Evolutionary conservation across 805 yeast genomes (phyloP).

Genomic region (Pichia californica): DNA sequence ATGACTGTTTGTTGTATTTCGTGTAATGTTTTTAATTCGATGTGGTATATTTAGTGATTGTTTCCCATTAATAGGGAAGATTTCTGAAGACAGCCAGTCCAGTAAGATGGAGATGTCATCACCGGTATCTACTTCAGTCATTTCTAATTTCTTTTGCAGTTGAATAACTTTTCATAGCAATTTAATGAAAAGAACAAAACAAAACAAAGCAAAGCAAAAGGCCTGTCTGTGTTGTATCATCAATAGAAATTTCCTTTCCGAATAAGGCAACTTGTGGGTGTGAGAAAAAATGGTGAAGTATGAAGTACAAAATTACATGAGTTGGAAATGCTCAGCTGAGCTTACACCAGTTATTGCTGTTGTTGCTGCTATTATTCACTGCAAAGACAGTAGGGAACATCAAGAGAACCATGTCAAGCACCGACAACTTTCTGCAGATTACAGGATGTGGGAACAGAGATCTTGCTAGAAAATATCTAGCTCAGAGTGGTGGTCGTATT

Average conservation of each 20-base stretch:
- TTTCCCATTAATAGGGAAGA: not conserved
- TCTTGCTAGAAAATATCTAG: conserved; percentile 34
- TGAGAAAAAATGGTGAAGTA: not conserved
- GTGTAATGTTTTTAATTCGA: conserved; percentile 18
- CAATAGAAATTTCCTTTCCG: no score
- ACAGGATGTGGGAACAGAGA: conserved; percentile 32
- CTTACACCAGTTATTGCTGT: no score
- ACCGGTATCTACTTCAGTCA: conserved; percentile 20
- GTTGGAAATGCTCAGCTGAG: no score
- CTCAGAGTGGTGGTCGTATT: conserved; percentile 12
- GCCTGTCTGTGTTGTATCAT: no score
- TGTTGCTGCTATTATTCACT: no score
- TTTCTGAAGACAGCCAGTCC: conserved; percentile 20
- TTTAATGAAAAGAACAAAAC: no score
- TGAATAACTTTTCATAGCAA: no score
- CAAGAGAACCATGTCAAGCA: not conserved
- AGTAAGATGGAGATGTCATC: conserved; percentile 18
- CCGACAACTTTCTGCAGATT: conserved; percentile 31
- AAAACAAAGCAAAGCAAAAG: no score
- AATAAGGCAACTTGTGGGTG: conserved; percentile 1
- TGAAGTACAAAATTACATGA: no score
- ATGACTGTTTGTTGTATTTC: conserved; percentile 5
- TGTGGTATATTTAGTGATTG: conserved; percentile 12
- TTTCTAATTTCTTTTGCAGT: no score
- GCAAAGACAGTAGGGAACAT: no score